A percentile compares a stretch with the other conserved stretches of the same genome.
Conservation (phyloP, 768 basidiomycete genomes). For the Epithele typhae region DNA sequence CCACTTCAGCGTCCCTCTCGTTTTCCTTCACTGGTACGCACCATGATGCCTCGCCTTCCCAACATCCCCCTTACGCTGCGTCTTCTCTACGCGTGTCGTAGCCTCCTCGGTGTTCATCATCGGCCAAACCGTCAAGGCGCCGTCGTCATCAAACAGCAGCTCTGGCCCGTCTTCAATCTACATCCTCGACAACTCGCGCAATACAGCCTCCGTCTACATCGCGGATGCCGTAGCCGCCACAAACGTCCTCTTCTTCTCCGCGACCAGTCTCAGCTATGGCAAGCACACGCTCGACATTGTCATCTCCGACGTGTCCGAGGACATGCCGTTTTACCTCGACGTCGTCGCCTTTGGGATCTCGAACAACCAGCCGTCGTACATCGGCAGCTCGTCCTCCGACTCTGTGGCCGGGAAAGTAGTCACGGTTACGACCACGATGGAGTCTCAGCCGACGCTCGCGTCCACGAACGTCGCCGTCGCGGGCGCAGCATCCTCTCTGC, state of each 20-base stretch:
- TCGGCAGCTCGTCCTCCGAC: neutral
- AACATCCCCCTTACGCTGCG: too few species aligned
- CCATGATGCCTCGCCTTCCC: too few species aligned
- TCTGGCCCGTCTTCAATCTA: constrained; percentile 9
- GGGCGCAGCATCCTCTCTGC: neutral
- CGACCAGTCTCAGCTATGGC: constrained; percentile 9
- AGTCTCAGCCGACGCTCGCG: neutral
- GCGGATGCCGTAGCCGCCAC: constrained; percentile 2
- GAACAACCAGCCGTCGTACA: too few species aligned
- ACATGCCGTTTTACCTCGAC: constrained; percentile 16
- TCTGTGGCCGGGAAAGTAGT: constrained; percentile 5
- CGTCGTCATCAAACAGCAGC: neutral
- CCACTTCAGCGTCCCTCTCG: too few species aligned
- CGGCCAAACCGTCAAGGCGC: constrained; percentile 11
- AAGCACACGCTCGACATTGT: constrained; percentile 17
- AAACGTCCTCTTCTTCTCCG: constrained; percentile 9
- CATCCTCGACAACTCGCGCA: constrained; percentile 12
- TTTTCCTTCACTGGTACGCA: too few species aligned
- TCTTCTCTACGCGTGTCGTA: too few species aligned
- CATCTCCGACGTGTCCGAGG: constrained; percentile 2
- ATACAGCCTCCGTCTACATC: constrained; percentile 10
- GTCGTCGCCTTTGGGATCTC: constrained; percentile 10
- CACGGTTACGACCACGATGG: constrained; percentile 9
- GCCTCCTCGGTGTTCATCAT: constrained; percentile 17
- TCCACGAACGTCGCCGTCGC: neutral